These are phyloP conservation scores for Stephania yunnanensis DNA, from an alignment of 164 flowering plant species.

Conservation along the genomic window DNA sequence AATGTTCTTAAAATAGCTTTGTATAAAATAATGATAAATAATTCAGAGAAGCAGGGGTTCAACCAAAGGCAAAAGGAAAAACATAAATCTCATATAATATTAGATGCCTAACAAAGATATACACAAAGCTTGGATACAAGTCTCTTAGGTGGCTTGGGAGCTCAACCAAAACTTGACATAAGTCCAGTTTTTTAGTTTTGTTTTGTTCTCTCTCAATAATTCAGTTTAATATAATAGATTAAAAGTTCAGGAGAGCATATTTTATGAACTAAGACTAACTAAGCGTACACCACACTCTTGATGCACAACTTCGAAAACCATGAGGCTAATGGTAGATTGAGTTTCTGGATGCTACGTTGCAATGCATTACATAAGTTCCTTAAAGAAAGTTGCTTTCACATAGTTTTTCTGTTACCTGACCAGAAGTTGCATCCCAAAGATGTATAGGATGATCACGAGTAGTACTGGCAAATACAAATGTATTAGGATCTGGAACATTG, in stretches of 20 bases:
- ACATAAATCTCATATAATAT: neutral
- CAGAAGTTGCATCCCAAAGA: slow-evolving; percentile 91
- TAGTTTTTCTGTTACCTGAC: slow-evolving; percentile 53
- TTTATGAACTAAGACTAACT: neutral
- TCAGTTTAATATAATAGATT: too few relatives aligned
- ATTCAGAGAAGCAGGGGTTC: neutral
- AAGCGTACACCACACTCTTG: neutral
- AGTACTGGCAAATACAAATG: slow-evolving; percentile 84
- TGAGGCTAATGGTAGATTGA: neutral
- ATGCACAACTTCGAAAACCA: neutral
- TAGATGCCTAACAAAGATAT: neutral
- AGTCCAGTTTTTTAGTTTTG: neutral
- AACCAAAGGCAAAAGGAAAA: neutral
- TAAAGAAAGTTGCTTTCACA: neutral
- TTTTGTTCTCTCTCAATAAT: neutral
- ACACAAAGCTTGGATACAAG: neutral
- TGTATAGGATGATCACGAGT: slow-evolving; percentile 98
- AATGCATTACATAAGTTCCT: neutral
- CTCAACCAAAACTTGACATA: neutral
- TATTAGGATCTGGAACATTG: slow-evolving; percentile 58
- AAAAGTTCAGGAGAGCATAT: too few relatives aligned
- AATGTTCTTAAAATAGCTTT: neutral
- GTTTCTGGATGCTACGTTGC: neutral
- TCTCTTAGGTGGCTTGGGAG: neutral
- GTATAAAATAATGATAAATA: too few relatives aligned